Conservation (phyloP, 805 yeast genomes). For the Barnettozyma californica region DNA sequence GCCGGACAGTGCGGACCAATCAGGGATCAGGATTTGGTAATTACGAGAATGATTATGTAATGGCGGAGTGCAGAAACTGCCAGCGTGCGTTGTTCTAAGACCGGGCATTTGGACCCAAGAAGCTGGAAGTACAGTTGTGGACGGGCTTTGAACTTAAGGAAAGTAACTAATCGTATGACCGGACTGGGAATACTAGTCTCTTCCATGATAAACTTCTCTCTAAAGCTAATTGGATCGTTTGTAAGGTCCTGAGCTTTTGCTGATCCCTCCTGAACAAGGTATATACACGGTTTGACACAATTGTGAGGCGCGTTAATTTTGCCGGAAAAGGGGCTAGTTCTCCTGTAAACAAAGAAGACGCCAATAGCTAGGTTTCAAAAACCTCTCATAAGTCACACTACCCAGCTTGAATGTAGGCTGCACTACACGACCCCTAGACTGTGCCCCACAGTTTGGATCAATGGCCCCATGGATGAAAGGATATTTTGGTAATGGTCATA, state of each 20-base stretch:
- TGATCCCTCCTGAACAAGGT: too few relatives aligned
- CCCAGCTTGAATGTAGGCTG: background rate
- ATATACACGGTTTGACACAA: too few relatives aligned
- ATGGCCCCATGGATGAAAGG: slow-evolving; percentile 1
- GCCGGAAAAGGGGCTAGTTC: too few relatives aligned
- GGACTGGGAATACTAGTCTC: too few relatives aligned
- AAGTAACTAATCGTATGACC: background rate
- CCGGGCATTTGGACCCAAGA: background rate
- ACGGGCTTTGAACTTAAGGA: background rate
- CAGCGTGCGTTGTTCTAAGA: background rate
- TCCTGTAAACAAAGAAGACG: too few relatives aligned
- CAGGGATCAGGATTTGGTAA: background rate
- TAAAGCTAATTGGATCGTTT: too few relatives aligned
- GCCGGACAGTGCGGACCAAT: background rate
- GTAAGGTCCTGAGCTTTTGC: too few relatives aligned
- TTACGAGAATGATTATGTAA: background rate
- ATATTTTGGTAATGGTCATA: background rate
- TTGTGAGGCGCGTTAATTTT: too few relatives aligned
- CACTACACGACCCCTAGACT: background rate
- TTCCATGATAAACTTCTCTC: too few relatives aligned
- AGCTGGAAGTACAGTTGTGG: background rate
- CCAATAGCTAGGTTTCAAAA: background rate
- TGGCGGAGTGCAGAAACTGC: background rate
- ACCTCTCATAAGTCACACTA: background rate
- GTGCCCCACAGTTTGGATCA: slow-evolving; percentile 1